Percentiles rank a stretch among this genome's conserved stretches.
Conservation (phyloP, 1,139 yeast species). For the Diutina rugosa region DNA sequence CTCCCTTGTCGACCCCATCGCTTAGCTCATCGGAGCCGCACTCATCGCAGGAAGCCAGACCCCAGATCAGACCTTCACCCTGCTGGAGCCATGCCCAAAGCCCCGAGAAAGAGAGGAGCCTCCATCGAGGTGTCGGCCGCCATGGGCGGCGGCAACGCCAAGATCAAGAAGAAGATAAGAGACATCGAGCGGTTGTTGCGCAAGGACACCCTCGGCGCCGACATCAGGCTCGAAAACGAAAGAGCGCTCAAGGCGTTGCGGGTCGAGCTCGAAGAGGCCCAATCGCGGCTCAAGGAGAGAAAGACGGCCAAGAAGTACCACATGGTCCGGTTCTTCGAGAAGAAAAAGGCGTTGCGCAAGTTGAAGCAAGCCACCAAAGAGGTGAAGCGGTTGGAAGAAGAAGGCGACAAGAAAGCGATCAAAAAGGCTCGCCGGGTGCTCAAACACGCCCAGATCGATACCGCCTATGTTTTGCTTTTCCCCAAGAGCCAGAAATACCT, state of each 20-base stretch:
- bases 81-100: not conserved
- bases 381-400: conserved; percentile 10
- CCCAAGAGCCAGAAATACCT: conserved; percentile 76
- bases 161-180: conserved; percentile 74
- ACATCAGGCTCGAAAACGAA: conserved; percentile 69
- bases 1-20: not conserved
- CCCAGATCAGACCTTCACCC: not conserved
- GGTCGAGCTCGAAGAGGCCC: conserved; percentile 48
- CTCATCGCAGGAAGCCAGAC: not conserved
- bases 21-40: not conserved
- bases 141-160: conserved; percentile 17
- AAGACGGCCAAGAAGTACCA: conserved; percentile 71
- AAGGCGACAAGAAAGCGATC: conserved; percentile 36
- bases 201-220: conserved; percentile 57
- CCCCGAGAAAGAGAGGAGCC: not conserved
- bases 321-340: conserved; percentile 87
- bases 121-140: not conserved
- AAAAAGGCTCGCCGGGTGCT: conserved; percentile 40
- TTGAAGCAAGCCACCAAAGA: conserved; percentile 52
- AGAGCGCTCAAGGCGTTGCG: conserved; percentile 69
- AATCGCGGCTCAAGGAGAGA: conserved; percentile 36
- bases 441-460: conserved; percentile 51
- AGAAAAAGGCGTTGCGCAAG: conserved; percentile 71
- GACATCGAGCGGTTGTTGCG: conserved; percentile 65
- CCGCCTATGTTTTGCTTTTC: conserved; percentile 65